These are phyloP conservation scores for Podaxis sp. DNA, from an alignment of 768 basidiomycete species.

Conservation along the genomic window DNA sequence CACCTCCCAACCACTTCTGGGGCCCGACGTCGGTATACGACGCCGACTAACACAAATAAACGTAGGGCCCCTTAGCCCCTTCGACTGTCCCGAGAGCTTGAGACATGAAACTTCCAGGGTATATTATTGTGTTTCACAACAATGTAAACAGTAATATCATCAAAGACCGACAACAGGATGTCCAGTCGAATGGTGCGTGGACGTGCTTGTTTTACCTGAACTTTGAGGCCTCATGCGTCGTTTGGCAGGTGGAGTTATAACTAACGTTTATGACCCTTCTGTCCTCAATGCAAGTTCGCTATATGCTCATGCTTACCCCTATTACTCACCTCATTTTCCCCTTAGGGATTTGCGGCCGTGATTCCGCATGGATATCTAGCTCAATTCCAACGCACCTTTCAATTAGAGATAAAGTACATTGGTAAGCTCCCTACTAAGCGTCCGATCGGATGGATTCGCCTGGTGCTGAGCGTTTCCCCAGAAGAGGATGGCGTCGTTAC, in stretches of 20 bases:
- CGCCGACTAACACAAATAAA: background rate
- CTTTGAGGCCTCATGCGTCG: background rate
- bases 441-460: background rate
- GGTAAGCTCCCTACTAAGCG: background rate
- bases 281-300: background rate
- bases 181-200: background rate
- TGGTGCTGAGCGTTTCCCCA: background rate
- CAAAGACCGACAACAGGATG: background rate
- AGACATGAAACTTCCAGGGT: background rate
- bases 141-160: background rate
- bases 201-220: background rate
- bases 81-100: background rate
- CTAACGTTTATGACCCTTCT: background rate
- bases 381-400: background rate
- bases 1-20: too few relatives aligned
- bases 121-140: background rate
- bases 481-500: background rate
- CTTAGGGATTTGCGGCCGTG: background rate
- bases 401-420: background rate
- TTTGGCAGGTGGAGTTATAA: background rate
- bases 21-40: background rate
- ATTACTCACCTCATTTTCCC: background rate
- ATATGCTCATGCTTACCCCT: background rate
- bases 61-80: background rate
- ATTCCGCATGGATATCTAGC: background rate